These are phyloP conservation scores for Metschnikowia picachoensis DNA, from an alignment of 805 yeast genomes.

Conservation along the genomic window DNA sequence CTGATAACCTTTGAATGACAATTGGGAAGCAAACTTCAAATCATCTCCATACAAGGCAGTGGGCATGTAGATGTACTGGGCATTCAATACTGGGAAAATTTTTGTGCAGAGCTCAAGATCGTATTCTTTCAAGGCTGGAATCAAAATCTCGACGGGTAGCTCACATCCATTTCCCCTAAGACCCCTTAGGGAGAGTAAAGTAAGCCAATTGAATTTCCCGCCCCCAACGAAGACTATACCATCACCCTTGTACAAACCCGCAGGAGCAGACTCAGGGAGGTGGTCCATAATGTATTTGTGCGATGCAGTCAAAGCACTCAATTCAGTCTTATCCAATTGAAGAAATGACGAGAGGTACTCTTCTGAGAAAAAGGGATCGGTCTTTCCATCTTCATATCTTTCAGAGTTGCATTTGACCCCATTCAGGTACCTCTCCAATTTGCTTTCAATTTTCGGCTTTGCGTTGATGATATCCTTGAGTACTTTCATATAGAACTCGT, in stretches of 20 bases:
- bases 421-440: constrained; percentile 42
- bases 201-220: constrained; percentile 70
- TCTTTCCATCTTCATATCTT: constrained; percentile 35
- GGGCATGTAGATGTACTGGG: constrained; percentile 38
- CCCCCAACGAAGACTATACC: constrained; percentile 78
- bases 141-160: constrained; percentile 77
- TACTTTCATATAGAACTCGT: constrained; percentile 40
- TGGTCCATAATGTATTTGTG: constrained; percentile 44
- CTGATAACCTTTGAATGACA: constrained; percentile 42
- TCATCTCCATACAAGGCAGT: constrained; percentile 22
- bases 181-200: constrained; percentile 60
- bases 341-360: constrained; percentile 48
- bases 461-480: constrained; percentile 40
- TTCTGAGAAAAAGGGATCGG: constrained; percentile 44
- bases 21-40: constrained; percentile 22
- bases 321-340: constrained; percentile 41
- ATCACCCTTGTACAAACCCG: constrained; percentile 37
- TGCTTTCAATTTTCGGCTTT: constrained; percentile 40
- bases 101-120: constrained; percentile 55
- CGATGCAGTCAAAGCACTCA: constrained; percentile 41
- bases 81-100: constrained; percentile 36
- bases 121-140: constrained; percentile 67
- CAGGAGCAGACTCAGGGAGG: constrained; percentile 41
- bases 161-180: constrained; percentile 63
- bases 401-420: constrained; percentile 10